A percentile compares a stretch with the other conserved stretches of the same genome.
Evolutionary conservation across 2,329 filamentous ascomycete genomes (phyloP).

Genomic region (Aureobasidium mangrovei): DNA sequence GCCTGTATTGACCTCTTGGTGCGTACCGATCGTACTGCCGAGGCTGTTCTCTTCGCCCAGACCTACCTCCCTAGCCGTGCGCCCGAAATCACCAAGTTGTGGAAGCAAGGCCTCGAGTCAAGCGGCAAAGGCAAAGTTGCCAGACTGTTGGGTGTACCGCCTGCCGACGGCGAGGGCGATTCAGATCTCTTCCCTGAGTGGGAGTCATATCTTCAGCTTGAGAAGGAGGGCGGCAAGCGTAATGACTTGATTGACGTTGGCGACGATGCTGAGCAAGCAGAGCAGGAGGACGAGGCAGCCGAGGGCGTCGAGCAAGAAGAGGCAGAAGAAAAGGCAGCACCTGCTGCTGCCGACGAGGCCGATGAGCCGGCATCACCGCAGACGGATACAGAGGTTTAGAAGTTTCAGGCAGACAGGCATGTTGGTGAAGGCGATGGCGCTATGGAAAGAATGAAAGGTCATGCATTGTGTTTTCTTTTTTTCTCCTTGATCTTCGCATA

Average conservation of each 20-base stretch:
- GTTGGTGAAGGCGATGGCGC: neutral
- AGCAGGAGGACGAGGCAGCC: conserved; percentile 14
- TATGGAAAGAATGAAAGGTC: conserved; percentile 2
- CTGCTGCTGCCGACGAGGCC: conserved; percentile 7
- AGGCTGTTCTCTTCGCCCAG: conserved; percentile 86
- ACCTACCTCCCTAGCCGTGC: conserved; percentile 85
- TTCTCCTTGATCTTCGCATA: neutral
- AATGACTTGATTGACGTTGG: conserved; percentile 34
- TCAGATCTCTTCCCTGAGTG: conserved; percentile 92
- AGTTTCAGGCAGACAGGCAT: neutral
- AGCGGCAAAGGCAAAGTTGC: conserved; percentile 77
- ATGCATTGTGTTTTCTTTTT: neutral
- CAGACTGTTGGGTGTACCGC: conserved; percentile 73
- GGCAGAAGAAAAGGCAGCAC: conserved; percentile 7
- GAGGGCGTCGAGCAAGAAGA: conserved; percentile 16
- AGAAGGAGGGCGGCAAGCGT: conserved; percentile 56
- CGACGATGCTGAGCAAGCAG: conserved; percentile 18
- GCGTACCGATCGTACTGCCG: conserved; percentile 69
- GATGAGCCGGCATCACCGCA: conserved; percentile 14
- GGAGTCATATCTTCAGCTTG: conserved; percentile 79
- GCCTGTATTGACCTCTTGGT: conserved; percentile 72
- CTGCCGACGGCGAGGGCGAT: conserved; percentile 49
- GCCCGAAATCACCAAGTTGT: conserved; percentile 57
- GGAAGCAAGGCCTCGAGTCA: conserved; percentile 80
- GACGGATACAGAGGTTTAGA: conserved; percentile 14